Percentiles rank a stretch among this genome's conserved stretches.
Conservation (phyloP, 208 protist genomes). For the Leishmania major region DNA sequence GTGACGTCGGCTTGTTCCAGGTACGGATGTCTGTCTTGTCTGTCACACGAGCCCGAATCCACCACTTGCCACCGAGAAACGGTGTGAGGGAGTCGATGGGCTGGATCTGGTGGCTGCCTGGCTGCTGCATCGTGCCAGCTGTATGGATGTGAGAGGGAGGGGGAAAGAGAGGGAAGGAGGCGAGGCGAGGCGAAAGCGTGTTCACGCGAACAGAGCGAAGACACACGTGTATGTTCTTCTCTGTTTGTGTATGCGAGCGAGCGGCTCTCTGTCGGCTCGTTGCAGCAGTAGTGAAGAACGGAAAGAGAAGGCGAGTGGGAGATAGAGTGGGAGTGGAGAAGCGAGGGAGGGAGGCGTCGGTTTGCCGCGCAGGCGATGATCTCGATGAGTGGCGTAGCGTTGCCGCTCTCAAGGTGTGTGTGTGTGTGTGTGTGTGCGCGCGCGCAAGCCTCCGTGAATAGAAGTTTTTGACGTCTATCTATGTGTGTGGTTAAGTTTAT, state of each 20-base stretch:
- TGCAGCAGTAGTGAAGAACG: not conserved
- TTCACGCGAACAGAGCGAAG: not conserved
- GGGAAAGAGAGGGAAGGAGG: not conserved
- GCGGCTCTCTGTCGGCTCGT: not conserved
- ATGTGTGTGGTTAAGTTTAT: not conserved
- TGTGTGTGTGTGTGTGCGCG: not conserved
- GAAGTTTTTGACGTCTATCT: not conserved
- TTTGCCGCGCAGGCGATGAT: not conserved
- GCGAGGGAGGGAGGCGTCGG: not conserved
- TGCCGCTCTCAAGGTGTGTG: not conserved
- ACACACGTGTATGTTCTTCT: not conserved
- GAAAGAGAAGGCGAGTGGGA: not conserved
- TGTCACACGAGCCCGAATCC: slow-evolving; percentile 89
- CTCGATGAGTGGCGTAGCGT: not conserved
- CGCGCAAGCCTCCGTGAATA: not conserved
- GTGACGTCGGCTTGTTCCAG: slow-evolving; percentile 92
- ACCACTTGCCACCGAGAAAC: slow-evolving; percentile 89
- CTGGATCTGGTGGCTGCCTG: slow-evolving; percentile 82
- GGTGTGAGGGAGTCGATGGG: slow-evolving; percentile 93
- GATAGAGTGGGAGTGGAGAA: not conserved
- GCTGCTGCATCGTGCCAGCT: slow-evolving; percentile 45
- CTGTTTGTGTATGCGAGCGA: not conserved
- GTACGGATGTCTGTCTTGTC: slow-evolving; percentile 92
- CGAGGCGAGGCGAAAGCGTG: not conserved
- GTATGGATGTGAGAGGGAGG: not conserved